Evolutionary conservation across 345 rosid species (phyloP).

Genomic region (Sapria himalayana): DNA sequence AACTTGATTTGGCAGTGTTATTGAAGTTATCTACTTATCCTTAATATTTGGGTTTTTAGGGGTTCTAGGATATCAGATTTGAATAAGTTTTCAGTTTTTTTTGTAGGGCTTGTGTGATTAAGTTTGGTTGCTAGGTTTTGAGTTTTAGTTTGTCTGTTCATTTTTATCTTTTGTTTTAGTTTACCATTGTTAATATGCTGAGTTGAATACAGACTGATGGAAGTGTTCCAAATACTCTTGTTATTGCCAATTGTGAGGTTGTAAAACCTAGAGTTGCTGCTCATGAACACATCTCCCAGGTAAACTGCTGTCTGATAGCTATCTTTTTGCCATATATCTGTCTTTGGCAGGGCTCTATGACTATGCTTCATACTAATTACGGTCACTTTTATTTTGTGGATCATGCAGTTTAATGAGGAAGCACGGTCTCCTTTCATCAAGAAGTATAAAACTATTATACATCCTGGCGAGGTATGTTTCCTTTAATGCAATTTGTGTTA

Average conservation of each 20-base stretch:
- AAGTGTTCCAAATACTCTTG: constrained; percentile 72
- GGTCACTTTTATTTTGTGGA: constrained; percentile 8
- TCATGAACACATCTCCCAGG: constrained; percentile 80
- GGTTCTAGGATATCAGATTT: too few species aligned
- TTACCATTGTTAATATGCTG: too few species aligned
- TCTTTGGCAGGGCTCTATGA: not conserved
- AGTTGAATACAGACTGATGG: constrained; percentile 44
- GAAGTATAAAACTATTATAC: constrained; percentile 41
- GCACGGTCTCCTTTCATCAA: constrained; percentile 48
- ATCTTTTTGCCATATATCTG: not conserved
- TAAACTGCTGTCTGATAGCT: constrained; percentile 6
- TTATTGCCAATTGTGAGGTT: constrained; percentile 63
- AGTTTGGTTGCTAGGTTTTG: too few species aligned
- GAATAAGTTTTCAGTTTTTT: too few species aligned
- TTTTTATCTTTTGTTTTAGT: constrained; percentile 6
- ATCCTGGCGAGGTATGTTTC: constrained; percentile 45
- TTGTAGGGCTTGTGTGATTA: too few species aligned
- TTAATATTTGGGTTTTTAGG: too few species aligned
- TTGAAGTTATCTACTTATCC: too few species aligned
- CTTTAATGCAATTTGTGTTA: not conserved
- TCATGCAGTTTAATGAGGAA: constrained; percentile 39
- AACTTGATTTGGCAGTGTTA: too few species aligned
- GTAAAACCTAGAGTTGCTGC: constrained; percentile 82
- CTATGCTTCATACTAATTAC: not conserved
- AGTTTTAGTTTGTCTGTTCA: constrained; percentile 5